These are phyloP conservation scores for Ustilago trichophora DNA, from an alignment of 1,284 basidiomycete genomes.

Conservation along the genomic window DNA sequence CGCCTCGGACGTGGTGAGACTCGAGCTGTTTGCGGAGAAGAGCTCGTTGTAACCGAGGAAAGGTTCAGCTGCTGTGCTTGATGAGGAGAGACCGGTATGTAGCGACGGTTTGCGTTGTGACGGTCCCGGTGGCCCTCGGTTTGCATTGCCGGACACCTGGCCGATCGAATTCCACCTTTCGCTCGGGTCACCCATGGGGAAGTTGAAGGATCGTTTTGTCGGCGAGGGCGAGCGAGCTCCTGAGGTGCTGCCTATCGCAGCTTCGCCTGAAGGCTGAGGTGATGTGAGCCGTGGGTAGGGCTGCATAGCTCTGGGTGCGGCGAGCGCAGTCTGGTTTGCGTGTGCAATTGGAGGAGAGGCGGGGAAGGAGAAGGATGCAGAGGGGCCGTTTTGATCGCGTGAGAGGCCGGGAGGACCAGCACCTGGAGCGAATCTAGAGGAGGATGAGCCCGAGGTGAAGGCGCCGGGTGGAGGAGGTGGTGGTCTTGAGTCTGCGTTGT, in stretches of 20 bases:
- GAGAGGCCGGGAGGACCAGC: slow-evolving; percentile 8
- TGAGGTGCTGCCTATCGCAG: slow-evolving; percentile 1
- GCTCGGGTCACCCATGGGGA: slow-evolving; percentile 48
- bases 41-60: slow-evolving; percentile 59
- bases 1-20: slow-evolving; percentile 20
- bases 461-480: slow-evolving; percentile 16
- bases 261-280: slow-evolving; percentile 37
- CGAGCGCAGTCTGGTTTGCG: slow-evolving; percentile 19
- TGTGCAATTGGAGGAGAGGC: slow-evolving; percentile 25
- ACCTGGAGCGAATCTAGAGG: slow-evolving; percentile 7
- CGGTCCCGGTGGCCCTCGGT: slow-evolving; percentile 1
- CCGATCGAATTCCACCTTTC: slow-evolving; percentile 58
- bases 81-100: slow-evolving; percentile 20
- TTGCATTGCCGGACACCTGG: slow-evolving; percentile 22
- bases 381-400: background rate
- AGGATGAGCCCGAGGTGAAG: slow-evolving; percentile 5
- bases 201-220: slow-evolving; percentile 49
- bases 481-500: slow-evolving; percentile 8
- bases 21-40: slow-evolving; percentile 38
- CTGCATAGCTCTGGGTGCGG: slow-evolving; percentile 49
- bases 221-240: slow-evolving; percentile 54
- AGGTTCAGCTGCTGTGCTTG: slow-evolving; percentile 30
- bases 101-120: slow-evolving; percentile 39
- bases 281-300: slow-evolving; percentile 53
- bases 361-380: slow-evolving; percentile 14